These are phyloP conservation scores for Talaromyces pinophilus DNA, from an alignment of 2,329 filamentous ascomycete species.

Conservation along the genomic window DNA sequence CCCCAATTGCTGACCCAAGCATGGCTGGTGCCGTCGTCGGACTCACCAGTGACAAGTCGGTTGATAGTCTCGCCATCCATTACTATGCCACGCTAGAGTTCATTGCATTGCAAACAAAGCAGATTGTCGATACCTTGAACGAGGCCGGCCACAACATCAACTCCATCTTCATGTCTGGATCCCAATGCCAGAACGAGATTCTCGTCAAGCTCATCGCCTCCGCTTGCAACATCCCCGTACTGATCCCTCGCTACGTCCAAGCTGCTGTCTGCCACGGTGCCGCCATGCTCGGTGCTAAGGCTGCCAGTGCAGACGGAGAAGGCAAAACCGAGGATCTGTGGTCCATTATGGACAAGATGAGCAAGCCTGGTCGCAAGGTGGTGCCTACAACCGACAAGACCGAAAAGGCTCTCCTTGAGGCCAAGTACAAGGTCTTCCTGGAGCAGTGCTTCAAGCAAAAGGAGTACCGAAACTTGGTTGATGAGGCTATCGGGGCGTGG, in stretches of 20 bases:
- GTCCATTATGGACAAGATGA: conserved; percentile 98
- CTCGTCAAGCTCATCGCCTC: conserved; percentile 91
- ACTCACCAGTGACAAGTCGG: conserved; percentile 79
- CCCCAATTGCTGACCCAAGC: conserved; percentile 84
- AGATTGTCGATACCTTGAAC: conserved; percentile 96
- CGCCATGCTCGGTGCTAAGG: conserved; percentile 96
- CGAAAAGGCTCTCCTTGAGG: conserved; percentile 77
- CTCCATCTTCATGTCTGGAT: conserved; percentile 98
- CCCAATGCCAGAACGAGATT: conserved; percentile 92
- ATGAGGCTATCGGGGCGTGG: conserved; percentile 59
- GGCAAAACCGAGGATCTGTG: conserved; percentile 85
- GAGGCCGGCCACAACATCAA: conserved; percentile 79
- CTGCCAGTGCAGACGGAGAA: conserved; percentile 76
- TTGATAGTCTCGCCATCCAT: conserved; percentile 83
- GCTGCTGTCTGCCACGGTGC: conserved; percentile 97
- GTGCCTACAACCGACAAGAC: conserved; percentile 69
- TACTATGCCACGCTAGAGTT: conserved; percentile 99
- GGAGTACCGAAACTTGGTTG: conserved; percentile 74
- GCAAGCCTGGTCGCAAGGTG: conserved; percentile 84
- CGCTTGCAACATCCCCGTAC: conserved; percentile 84
- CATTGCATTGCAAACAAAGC: conserved; percentile 92
- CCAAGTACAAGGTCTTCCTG: conserved; percentile 94
- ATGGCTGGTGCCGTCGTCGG: conserved; percentile 93
- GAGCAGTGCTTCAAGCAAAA: conserved; percentile 88
- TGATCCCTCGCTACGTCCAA: conserved; percentile 91